phyloP scores from a whole-genome alignment of 805 yeast genomes.

The Priceomyces melissophilus region DNA sequence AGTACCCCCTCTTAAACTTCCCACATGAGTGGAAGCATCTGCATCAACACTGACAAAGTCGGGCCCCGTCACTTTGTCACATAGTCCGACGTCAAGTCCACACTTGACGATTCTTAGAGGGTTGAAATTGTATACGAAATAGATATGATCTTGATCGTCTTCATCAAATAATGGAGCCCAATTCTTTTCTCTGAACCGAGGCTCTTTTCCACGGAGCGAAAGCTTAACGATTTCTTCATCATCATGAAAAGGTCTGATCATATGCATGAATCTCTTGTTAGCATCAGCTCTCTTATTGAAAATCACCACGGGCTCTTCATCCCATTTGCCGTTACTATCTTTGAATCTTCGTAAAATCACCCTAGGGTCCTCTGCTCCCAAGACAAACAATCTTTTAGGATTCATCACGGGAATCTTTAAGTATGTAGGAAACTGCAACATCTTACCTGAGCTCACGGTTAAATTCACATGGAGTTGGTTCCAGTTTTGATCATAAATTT shows the following conservation, averaged over 20 bases:
- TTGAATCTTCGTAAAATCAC: conserved; percentile 10
- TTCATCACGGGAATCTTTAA: conserved; percentile 9
- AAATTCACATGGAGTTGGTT: conserved; percentile 12
- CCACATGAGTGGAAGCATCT: conserved; percentile 5
- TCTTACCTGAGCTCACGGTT: conserved; percentile 1
- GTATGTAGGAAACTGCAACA: conserved; percentile 9
- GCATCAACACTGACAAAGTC: conserved; percentile 3
- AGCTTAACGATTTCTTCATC: conserved; percentile 4
- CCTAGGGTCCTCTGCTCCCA: conserved; percentile 19
- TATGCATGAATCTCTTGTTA: conserved; percentile 21
- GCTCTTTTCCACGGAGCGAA: conserved; percentile 2
- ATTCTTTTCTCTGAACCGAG: conserved; percentile 9
- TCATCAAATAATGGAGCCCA: conserved; percentile 11
- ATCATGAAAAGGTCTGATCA: conserved; percentile 16
- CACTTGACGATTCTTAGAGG: conserved; percentile 9
- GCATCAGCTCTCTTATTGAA: conserved; percentile 16
- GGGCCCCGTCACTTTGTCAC: conserved; percentile 7
- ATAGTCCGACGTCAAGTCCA: conserved; percentile 5
- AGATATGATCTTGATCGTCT: conserved; percentile 4
- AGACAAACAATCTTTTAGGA: conserved; percentile 3
- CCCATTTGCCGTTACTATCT: conserved; percentile 4
- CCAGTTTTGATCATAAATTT: conserved; percentile 19
- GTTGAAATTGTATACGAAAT: conserved; percentile 8
- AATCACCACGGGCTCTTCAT: conserved; percentile 20
- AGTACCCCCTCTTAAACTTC: conserved; percentile 11